Evolutionary conservation across 345 rosid genomes (phyloP).

Genomic region (Arabis hirsuta): DNA sequence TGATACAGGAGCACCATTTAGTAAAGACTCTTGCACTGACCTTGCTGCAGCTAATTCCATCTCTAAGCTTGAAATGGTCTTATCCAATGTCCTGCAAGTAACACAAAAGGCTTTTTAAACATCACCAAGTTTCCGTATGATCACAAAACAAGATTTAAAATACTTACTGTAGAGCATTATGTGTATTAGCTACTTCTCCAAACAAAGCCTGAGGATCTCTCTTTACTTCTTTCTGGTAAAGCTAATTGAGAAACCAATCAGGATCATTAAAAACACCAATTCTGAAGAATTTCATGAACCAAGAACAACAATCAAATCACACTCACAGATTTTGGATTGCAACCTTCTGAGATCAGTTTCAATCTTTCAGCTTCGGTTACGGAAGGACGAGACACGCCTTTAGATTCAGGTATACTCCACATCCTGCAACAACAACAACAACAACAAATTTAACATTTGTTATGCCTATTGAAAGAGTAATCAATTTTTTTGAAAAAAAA

Average conservation of each 20-base stretch:
- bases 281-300: neutral
- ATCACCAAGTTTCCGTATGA: neutral
- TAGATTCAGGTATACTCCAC: conserved; percentile 73
- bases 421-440: conserved; percentile 51
- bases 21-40: conserved; percentile 75
- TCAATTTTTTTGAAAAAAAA: neutral
- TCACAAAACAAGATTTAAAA: neutral
- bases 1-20: conserved; percentile 71
- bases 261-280: conserved; percentile 34
- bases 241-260: conserved; percentile 51
- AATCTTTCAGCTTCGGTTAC: conserved; percentile 76
- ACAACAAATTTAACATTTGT: neutral
- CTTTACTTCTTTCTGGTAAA: conserved; percentile 75
- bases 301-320: neutral
- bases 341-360: conserved; percentile 80
- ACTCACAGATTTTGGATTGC: conserved; percentile 71
- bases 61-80: conserved; percentile 92
- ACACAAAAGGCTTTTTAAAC: conserved; percentile 5
- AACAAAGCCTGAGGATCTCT: conserved; percentile 59
- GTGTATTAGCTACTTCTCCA: conserved; percentile 77
- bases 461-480: neutral
- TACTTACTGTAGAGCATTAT: conserved; percentile 80
- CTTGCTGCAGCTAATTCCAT: conserved; percentile 98
- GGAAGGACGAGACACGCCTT: conserved; percentile 60
- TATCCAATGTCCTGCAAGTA: conserved; percentile 72